A percentile compares a stretch with the other conserved stretches of the same genome.
These are phyloP conservation scores for Aspergillus avenaceus DNA, from an alignment of 495 filamentous ascomycete genomes.

Conservation along the genomic window DNA sequence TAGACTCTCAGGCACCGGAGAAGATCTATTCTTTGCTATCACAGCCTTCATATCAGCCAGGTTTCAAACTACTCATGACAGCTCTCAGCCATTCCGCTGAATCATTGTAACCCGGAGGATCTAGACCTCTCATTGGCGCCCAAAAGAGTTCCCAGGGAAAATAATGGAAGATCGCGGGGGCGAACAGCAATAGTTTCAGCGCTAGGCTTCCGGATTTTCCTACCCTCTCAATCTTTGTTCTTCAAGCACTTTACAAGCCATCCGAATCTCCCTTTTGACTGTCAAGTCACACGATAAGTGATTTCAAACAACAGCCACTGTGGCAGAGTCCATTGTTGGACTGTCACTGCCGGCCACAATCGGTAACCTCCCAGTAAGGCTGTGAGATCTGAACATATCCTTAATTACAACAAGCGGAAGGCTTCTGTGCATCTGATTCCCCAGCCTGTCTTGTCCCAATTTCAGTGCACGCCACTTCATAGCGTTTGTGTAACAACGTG, in stretches of 20 bases:
- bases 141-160: not conserved
- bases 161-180: not conserved
- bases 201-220: not conserved
- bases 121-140: not conserved
- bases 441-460: not conserved
- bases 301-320: not conserved
- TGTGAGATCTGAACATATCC: no score
- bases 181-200: not conserved
- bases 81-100: not conserved
- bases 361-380: no score
- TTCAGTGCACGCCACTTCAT: not conserved
- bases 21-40: no score
- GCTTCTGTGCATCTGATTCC: not conserved
- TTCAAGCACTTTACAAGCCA: not conserved
- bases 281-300: not conserved
- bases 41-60: no score
- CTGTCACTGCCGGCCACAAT: not conserved
- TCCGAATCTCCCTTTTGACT: not conserved
- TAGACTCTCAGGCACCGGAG: no score
- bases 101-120: not conserved
- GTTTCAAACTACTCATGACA: no score
- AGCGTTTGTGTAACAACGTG: not conserved
- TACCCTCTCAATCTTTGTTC: not conserved
- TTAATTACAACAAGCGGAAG: not conserved
- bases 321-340: not conserved